A percentile compares a stretch with the other conserved stretches of the same genome.
These are phyloP conservation scores for Clitoria ternatea DNA, from an alignment of 306 rosid species.

Conservation along the genomic window DNA sequence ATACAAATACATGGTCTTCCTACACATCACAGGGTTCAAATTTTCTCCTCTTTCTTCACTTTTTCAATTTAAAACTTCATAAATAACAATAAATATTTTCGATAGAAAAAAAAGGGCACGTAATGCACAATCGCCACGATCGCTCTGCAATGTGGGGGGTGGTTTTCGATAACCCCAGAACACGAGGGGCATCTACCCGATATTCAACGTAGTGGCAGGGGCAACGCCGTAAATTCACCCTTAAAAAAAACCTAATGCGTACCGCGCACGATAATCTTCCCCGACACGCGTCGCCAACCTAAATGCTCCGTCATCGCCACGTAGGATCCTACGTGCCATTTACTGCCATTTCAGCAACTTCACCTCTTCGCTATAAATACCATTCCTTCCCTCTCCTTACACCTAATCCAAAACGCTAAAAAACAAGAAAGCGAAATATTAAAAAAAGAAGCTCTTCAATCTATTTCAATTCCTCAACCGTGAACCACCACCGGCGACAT, in stretches of 20 bases:
- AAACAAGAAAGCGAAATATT: neutral
- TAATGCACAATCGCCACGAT: constrained; percentile 25
- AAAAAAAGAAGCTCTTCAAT: neutral
- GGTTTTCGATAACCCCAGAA: constrained; percentile 22
- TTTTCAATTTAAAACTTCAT: neutral
- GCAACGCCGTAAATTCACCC: neutral
- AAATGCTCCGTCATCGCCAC: constrained; percentile 24
- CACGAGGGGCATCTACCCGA: constrained; percentile 38
- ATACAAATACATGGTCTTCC: neutral
- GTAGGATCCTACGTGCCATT: constrained; percentile 31
- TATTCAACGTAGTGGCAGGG: constrained; percentile 30
- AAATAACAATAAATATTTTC: neutral
- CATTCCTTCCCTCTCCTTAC: neutral
- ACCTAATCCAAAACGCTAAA: constrained; percentile 26
- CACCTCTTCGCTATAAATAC: constrained; percentile 35
- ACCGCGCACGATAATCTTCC: constrained; percentile 6
- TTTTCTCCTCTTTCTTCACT: neutral
- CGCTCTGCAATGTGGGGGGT: constrained; percentile 17
- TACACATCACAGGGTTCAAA: constrained; percentile 4
- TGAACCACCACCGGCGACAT: constrained; percentile 25
- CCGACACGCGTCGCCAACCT: constrained; percentile 36
- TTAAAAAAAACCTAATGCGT: neutral
- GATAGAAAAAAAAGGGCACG: neutral
- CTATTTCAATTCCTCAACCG: neutral
- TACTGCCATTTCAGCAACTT: constrained; percentile 38